Conservation (phyloP, 495 filamentous ascomycete species). For the Xanthoparmelia taractica region DNA sequence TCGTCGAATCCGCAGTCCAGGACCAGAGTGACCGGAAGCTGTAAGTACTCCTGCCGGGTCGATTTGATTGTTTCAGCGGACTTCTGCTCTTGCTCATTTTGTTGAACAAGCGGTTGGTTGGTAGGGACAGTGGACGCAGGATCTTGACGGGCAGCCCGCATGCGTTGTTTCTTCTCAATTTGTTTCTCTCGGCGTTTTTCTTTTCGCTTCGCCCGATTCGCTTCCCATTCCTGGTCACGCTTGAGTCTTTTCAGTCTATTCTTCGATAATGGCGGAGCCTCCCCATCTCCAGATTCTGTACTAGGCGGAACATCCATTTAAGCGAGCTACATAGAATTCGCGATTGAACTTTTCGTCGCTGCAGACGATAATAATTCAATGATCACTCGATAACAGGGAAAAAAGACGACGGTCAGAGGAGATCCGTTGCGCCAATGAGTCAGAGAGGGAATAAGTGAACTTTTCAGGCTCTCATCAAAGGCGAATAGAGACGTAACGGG, state of each 20-base stretch:
- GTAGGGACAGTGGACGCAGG: constrained; percentile 23
- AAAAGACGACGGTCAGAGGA: background rate
- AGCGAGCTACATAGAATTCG: background rate
- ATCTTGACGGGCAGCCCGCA: constrained; percentile 36
- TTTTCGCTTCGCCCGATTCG: constrained; percentile 60
- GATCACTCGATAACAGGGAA: background rate
- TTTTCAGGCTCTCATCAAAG: background rate
- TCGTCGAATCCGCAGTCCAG: constrained; percentile 90
- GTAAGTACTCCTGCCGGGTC: constrained; percentile 34
- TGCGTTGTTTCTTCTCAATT: constrained; percentile 54
- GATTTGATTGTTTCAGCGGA: constrained; percentile 22
- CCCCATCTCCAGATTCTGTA: background rate
- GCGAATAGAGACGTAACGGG: background rate
- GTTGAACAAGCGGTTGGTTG: constrained; percentile 33
- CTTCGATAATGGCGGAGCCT: constrained; percentile 53
- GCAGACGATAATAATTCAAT: too few species aligned
- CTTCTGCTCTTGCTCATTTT: constrained; percentile 37
- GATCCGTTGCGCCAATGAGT: background rate
- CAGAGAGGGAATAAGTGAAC: background rate
- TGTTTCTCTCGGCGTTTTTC: constrained; percentile 63
- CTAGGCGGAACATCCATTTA: constrained; percentile 2
- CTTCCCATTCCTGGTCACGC: constrained; percentile 59
- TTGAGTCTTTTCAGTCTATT: constrained; percentile 69
- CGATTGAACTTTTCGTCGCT: background rate
- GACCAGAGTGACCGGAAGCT: constrained; percentile 68